Conservation (phyloP, 2,329 filamentous ascomycete species). For the Immersiporthe knoxdaviesiana region DNA sequence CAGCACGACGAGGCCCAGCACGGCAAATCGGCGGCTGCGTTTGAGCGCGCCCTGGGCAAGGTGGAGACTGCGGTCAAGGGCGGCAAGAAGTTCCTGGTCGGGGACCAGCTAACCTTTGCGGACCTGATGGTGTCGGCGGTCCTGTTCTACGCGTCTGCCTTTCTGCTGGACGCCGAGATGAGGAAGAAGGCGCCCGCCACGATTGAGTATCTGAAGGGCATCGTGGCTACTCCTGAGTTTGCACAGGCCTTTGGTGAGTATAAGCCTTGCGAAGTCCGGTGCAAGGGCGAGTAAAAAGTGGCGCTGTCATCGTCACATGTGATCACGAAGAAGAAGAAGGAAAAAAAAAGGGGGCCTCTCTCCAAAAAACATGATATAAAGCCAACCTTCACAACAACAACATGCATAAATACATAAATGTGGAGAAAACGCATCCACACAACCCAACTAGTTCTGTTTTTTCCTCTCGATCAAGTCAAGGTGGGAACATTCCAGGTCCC, state of each 20-base stretch:
- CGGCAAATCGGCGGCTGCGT: conserved; percentile 23
- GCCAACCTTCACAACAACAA: no score
- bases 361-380: no score
- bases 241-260: conserved; percentile 40
- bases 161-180: conserved; percentile 42
- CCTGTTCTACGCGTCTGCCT: conserved; percentile 34
- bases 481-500: conserved; percentile 46
- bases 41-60: conserved; percentile 38
- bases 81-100: conserved; percentile 44
- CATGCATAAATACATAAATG: background rate
- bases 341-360: no score
- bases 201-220: conserved; percentile 38
- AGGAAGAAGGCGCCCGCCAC: conserved; percentile 39
- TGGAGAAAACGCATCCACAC: background rate
- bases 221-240: conserved; percentile 39
- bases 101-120: conserved; percentile 43
- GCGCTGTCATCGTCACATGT: background rate
- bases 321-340: background rate
- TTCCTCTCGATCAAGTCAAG: conserved; percentile 35
- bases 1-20: conserved; percentile 37
- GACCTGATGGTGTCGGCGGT: conserved; percentile 41
- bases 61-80: conserved; percentile 39
- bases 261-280: conserved; percentile 38
- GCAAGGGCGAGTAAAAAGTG: conserved; percentile 14
- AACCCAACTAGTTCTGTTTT: no score